Percentiles rank a stretch among this genome's conserved stretches.
Evolutionary conservation across 805 yeast genomes (phyloP).

Genomic region (Pichia phayaonensis): DNA sequence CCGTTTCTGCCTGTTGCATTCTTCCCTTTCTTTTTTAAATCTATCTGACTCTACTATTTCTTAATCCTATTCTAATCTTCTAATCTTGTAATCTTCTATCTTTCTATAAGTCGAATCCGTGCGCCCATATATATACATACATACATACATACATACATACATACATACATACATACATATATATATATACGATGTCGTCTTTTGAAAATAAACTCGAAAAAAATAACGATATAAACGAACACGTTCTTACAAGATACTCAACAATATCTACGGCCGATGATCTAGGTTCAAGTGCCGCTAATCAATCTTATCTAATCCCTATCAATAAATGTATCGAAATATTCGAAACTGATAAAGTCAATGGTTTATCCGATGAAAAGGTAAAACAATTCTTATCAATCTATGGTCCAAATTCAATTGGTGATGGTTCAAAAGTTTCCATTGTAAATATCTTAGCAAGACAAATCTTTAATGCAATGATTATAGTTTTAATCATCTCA

Average conservation of each 20-base stretch:
- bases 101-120: too few relatives aligned
- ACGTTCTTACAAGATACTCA: conserved; percentile 7
- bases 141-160: neutral
- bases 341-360: conserved; percentile 31
- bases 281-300: conserved; percentile 7
- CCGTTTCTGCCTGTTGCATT: too few relatives aligned
- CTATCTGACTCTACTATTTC: too few relatives aligned
- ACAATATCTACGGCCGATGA: neutral
- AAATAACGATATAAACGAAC: conserved; percentile 5
- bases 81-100: neutral
- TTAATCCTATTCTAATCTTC: neutral
- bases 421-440: conserved; percentile 51
- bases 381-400: conserved; percentile 25
- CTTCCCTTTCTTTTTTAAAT: neutral
- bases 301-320: conserved; percentile 18
- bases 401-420: conserved; percentile 56
- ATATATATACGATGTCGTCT: conserved; percentile 1
- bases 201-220: conserved; percentile 5
- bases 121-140: too few relatives aligned
- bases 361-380: conserved; percentile 38
- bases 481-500: conserved; percentile 59
- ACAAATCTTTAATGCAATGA: conserved; percentile 74
- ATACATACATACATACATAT: neutral
- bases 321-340: conserved; percentile 14
- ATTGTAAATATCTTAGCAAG: conserved; percentile 49